Conservation (phyloP, 2,329 filamentous ascomycete genomes). For the Decorospora gaudefroyi region DNA sequence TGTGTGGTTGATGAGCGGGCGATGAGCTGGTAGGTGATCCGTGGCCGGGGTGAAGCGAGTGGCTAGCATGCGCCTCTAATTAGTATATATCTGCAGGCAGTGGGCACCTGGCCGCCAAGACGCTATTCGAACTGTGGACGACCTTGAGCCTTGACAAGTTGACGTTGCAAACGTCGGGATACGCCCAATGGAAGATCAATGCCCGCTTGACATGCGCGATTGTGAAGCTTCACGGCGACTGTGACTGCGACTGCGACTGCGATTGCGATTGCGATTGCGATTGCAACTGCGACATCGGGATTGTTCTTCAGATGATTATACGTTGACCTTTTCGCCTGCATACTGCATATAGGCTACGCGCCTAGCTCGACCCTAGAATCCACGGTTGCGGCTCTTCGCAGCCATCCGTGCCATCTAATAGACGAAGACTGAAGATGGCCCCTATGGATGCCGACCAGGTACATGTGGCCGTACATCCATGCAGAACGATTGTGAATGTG, state of each 20-base stretch:
- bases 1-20: conserved; percentile 25
- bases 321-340: conserved; percentile 23
- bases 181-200: too few relatives aligned
- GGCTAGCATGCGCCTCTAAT: conserved; percentile 15
- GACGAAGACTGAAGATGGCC: conserved; percentile 1
- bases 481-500: conserved; percentile 18
- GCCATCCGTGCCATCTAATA: conserved; percentile 5
- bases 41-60: conserved; percentile 24
- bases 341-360: conserved; percentile 25
- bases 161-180: too few relatives aligned
- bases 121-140: too few relatives aligned
- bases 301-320: too few relatives aligned
- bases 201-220: too few relatives aligned
- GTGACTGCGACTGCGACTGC: too few relatives aligned
- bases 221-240: too few relatives aligned
- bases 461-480: conserved; percentile 21
- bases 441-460: conserved; percentile 5
- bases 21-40: conserved; percentile 26
- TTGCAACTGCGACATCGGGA: too few relatives aligned
- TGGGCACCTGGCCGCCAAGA: conserved; percentile 30
- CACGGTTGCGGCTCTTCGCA: conserved; percentile 19
- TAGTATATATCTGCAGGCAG: conserved; percentile 35
- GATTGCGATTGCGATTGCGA: too few relatives aligned
- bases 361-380: conserved; percentile 13
- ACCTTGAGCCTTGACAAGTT: too few relatives aligned